Conservation (phyloP, 75 land plant genomes). For the Picea glauca region DNA sequence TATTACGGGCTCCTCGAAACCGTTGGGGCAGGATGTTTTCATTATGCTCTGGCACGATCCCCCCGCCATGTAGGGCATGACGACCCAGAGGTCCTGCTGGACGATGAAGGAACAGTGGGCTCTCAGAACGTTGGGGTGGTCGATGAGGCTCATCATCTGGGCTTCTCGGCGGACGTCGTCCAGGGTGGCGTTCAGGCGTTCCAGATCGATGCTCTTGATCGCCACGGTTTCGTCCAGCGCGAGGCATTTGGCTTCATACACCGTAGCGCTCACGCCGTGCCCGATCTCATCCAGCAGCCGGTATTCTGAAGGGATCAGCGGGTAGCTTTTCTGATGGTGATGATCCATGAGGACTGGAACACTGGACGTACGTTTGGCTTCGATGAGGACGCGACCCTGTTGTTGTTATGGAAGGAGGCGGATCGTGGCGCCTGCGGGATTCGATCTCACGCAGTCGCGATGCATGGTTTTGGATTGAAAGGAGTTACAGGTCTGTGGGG, state of each 20-base stretch:
- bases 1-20: conserved; percentile 72
- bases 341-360: no score
- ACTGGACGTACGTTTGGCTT: no score
- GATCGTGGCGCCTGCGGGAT: no score
- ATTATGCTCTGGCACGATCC: conserved; percentile 84
- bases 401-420: no score
- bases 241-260: conserved; percentile 71
- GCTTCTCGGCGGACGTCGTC: conserved; percentile 71
- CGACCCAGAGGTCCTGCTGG: conserved; percentile 75
- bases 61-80: conserved; percentile 95
- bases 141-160: conserved; percentile 69
- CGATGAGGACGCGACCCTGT: no score
- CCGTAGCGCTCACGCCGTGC: conserved; percentile 74
- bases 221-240: conserved; percentile 51
- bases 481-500: no score
- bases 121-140: conserved; percentile 84
- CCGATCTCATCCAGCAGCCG: conserved; percentile 65
- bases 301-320: conserved; percentile 48
- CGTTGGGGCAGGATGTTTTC: conserved; percentile 62
- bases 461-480: no score
- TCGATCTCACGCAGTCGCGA: no score
- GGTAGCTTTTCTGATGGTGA: conserved; percentile 20
- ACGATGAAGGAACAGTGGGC: conserved; percentile 92
- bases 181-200: conserved; percentile 49
- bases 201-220: conserved; percentile 81